Percentiles rank a stretch among this genome's conserved stretches.
phyloP scores from a whole-genome alignment of 2,329 filamentous ascomycete genomes.

The Cladosporium sp. region DNA sequence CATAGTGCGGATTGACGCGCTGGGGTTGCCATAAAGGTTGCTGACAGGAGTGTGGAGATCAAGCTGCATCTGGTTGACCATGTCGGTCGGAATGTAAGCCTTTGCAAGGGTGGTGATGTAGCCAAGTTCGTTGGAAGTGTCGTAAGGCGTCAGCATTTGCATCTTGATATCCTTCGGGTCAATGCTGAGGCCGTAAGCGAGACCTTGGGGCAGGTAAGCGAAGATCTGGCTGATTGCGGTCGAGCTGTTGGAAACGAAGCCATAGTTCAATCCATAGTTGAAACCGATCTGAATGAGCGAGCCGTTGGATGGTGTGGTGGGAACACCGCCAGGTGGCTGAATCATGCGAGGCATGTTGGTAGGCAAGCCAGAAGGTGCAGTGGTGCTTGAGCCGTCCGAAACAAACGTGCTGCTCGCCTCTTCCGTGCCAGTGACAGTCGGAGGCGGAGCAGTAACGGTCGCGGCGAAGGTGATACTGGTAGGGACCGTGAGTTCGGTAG shows the following conservation, averaged over 20 bases:
- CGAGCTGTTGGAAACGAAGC: conserved; percentile 69
- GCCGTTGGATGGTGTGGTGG: conserved; percentile 51
- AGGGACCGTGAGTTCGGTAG: conserved; percentile 49
- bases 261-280: conserved; percentile 73
- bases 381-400: conserved; percentile 41
- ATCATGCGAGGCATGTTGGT: conserved; percentile 70
- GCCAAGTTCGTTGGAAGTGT: conserved; percentile 63
- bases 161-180: conserved; percentile 55
- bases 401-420: conserved; percentile 32
- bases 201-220: conserved; percentile 66
- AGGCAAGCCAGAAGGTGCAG: conserved; percentile 53
- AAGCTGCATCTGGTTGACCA: conserved; percentile 56
- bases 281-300: conserved; percentile 82
- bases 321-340: conserved; percentile 60
- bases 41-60: conserved; percentile 70
- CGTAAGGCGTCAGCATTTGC: conserved; percentile 68
- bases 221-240: conserved; percentile 83
- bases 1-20: conserved; percentile 62
- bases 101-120: conserved; percentile 77
- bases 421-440: background rate
- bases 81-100: conserved; percentile 43
- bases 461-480: conserved; percentile 58
- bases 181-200: conserved; percentile 60
- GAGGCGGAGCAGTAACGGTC: background rate
- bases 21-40: conserved; percentile 65